phyloP scores from a whole-genome alignment of 352 stramenopile genomes.

The Lagenidium sp. region DNA sequence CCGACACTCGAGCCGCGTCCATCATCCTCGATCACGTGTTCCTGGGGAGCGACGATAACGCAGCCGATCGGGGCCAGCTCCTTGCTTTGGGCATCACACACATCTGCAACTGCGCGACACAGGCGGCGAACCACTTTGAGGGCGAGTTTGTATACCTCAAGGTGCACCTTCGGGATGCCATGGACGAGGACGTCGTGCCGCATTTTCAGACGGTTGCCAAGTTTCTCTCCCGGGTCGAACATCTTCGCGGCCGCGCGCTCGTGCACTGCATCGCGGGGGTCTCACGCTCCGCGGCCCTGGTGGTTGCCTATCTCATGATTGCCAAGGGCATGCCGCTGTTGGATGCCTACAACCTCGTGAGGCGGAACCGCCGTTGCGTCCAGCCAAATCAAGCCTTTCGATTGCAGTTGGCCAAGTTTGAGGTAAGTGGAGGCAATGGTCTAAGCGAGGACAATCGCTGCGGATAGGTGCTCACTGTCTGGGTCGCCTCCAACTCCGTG shows the following conservation, averaged over 20 bases:
- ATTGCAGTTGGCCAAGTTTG: slow-evolving; percentile 61
- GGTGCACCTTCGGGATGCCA: slow-evolving; percentile 34
- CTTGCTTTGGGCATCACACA: slow-evolving; percentile 37
- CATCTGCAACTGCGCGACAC: slow-evolving; percentile 48
- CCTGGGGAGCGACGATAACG: slow-evolving; percentile 33
- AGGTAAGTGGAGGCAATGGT: slow-evolving; percentile 15
- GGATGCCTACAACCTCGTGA: slow-evolving; percentile 47
- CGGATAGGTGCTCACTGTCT: not conserved
- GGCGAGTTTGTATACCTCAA: slow-evolving; percentile 62
- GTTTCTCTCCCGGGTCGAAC: slow-evolving; percentile 45
- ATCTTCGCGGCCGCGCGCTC: slow-evolving; percentile 30
- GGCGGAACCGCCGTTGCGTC: slow-evolving; percentile 27
- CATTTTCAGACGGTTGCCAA: slow-evolving; percentile 42
- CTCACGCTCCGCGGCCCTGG: slow-evolving; percentile 40
- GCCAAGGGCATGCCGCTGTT: slow-evolving; percentile 50
- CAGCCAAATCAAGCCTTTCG: slow-evolving; percentile 53
- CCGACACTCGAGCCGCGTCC: not conserved
- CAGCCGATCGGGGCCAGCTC: slow-evolving; percentile 28
- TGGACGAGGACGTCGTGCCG: slow-evolving; percentile 40
- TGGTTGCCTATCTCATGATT: slow-evolving; percentile 64
- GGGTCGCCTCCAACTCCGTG: not conserved
- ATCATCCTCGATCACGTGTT: slow-evolving; percentile 37
- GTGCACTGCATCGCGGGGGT: slow-evolving; percentile 53
- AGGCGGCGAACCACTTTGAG: slow-evolving; percentile 48
- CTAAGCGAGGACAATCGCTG: not conserved